Evolutionary conservation across 2,329 filamentous ascomycete species (phyloP).

Genomic region (Simplicillium sp.): DNA sequence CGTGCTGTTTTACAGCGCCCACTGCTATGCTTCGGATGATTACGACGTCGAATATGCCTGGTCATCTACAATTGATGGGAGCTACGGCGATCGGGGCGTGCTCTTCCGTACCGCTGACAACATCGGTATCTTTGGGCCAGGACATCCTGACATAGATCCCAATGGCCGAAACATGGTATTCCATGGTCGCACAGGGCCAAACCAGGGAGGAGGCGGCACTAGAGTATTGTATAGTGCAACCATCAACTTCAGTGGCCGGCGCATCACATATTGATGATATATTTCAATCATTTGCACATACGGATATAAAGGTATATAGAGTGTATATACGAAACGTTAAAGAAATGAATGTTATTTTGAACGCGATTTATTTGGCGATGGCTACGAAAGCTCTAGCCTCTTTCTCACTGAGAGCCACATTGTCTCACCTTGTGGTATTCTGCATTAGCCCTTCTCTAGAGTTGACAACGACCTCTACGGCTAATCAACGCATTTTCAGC

Average conservation of each 20-base stretch:
- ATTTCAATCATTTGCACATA: too few species aligned
- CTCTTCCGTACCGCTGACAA: conserved; percentile 3
- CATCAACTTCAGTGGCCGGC: conserved; percentile 2
- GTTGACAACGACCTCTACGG: too few species aligned
- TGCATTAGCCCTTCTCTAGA: too few species aligned
- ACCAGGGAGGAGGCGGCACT: conserved; percentile 1
- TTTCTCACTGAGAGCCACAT: too few species aligned
- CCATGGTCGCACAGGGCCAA: conserved; percentile 3
- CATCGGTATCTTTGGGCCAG: conserved; percentile 5
- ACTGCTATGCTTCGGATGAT: conserved; percentile 6
- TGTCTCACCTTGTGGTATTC: too few species aligned
- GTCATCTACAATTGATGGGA: conserved; percentile 2
- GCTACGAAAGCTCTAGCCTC: too few species aligned
- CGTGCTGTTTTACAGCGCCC: conserved; percentile 6
- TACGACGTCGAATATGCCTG: conserved; percentile 6
- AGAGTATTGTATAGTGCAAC: conserved; percentile 4
- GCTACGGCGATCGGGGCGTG: conserved; percentile 2
- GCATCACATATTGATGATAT: too few species aligned
- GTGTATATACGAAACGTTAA: too few species aligned
- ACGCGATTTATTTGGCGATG: too few species aligned
- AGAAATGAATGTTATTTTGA: too few species aligned
- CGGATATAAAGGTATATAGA: too few species aligned
- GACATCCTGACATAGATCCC: conserved; percentile 4
- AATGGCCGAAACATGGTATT: conserved; percentile 7
- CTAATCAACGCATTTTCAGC: too few species aligned